phyloP scores from a whole-genome alignment of 164 flowering plant species.

The Vitis vinifera region DNA sequence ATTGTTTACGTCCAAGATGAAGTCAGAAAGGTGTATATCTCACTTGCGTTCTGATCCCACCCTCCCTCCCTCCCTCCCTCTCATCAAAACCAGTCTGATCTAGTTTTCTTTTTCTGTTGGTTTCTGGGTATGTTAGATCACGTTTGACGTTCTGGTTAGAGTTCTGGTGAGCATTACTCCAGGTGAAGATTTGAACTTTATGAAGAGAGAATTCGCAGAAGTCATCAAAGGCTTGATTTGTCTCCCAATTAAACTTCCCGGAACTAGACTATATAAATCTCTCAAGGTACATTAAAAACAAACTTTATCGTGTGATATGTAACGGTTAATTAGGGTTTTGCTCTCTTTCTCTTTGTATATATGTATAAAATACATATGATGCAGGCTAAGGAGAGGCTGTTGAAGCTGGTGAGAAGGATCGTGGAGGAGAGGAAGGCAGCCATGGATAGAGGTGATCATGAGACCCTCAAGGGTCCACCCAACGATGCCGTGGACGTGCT shows the following conservation, averaged over 20 bases:
- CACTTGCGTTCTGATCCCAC: neutral
- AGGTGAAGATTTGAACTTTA: conserved; percentile 63
- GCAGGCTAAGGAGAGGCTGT: conserved; percentile 79
- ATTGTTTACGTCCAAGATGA: conserved; percentile 67
- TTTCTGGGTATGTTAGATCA: conserved; percentile 40
- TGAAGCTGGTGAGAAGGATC: conserved; percentile 52
- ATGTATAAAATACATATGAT: neutral
- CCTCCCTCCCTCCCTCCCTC: neutral
- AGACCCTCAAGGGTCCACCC: neutral
- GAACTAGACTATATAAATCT: conserved; percentile 73
- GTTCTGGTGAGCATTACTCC: conserved; percentile 72
- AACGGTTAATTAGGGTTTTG: neutral
- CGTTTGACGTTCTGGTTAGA: conserved; percentile 74
- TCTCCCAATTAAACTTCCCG: conserved; percentile 85
- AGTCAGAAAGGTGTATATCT: conserved; percentile 53
- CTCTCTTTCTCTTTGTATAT: neutral
- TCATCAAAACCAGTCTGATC: neutral
- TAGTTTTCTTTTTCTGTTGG: neutral
- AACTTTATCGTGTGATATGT: no score
- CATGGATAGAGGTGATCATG: conserved; percentile 25
- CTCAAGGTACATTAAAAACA: conserved; percentile 54
- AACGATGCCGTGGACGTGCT: conserved; percentile 68
- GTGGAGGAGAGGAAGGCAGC: conserved; percentile 54
- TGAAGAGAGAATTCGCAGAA: conserved; percentile 72
- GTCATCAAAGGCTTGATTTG: conserved; percentile 83